A percentile compares a stretch with the other conserved stretches of the same genome.
Evolutionary conservation across 768 basidiomycete species (phyloP).

Genomic region (Candolleomyces aberdarensis): DNA sequence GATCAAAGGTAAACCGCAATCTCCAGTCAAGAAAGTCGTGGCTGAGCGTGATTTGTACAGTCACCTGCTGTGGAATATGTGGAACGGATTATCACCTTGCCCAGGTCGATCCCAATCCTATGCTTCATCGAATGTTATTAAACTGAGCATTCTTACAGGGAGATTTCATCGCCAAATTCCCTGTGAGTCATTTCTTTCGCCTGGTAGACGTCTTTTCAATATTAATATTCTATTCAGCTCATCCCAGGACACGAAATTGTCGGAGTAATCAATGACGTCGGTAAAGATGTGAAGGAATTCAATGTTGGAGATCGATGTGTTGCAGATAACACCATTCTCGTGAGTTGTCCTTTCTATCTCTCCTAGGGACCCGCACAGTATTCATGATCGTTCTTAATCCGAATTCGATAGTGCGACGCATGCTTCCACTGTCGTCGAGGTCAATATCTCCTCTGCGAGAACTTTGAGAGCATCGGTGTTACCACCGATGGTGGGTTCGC

Average conservation of each 20-base stretch:
- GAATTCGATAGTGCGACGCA: conserved; percentile 57
- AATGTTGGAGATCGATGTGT: conserved; percentile 78
- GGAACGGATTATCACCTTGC: conserved; percentile 57
- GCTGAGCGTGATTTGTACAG: conserved; percentile 13
- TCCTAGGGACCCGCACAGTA: neutral
- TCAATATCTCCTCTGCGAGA: conserved; percentile 78
- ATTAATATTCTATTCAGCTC: conserved; percentile 23
- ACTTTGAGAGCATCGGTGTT: conserved; percentile 79
- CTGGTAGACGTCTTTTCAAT: neutral
- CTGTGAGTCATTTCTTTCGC: conserved; percentile 36
- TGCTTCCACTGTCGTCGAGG: conserved; percentile 90
- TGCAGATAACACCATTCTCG: conserved; percentile 68
- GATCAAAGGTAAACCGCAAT: conserved; percentile 44
- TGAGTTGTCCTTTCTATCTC: conserved; percentile 29
- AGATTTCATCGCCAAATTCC: conserved; percentile 70
- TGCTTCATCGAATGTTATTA: conserved; percentile 1
- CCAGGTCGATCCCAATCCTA: conserved; percentile 30
- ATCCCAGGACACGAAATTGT: conserved; percentile 53
- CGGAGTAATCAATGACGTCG: conserved; percentile 68
- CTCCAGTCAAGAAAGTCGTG: neutral
- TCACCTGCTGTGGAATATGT: conserved; percentile 52
- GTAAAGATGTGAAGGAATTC: conserved; percentile 79
- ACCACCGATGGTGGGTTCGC: conserved; percentile 85
- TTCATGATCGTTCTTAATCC: neutral
- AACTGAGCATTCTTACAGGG: conserved; percentile 38